Evolutionary conservation across 352 stramenopile species (phyloP), one percentile per base, ranked within the genome.

Genomic region (Hyaloperonospora brassicae): DNA sequence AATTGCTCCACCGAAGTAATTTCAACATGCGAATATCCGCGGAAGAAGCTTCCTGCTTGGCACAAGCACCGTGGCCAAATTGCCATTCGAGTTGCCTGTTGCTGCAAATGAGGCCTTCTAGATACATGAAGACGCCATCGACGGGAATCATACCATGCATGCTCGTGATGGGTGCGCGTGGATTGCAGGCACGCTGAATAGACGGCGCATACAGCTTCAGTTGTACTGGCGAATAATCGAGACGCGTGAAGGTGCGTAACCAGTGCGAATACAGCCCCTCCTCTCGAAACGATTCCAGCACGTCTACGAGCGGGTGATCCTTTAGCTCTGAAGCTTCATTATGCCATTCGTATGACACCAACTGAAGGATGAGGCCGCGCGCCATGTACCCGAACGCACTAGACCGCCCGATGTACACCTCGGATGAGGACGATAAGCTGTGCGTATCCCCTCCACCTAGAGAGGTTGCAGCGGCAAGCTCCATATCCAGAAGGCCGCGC

Each of bases 211-310:
- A 54, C 23, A 64, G 46, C 35, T 63, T 52, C 30, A 73, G 38
- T 43, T 66, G 61, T 27, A 47, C 41, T 7, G 61, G 58, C 7
- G 65, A 71, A 58, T 86, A 86, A 38, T 86, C 73, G 12, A 89
- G 57, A 5, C 72, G 61, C 24, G 78, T 85, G 41, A 86, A 86
- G 0, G 78, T 79, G 8, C 75, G 72, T 25, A 86, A 47, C 78
- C 78, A 89, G 48, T 89, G 73, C 9, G 75, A 72, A 56, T 79
- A 89, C 1, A 86, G 57, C 5, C 73, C 76, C 49, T 89, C 73
- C 38, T 74, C 70, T 13, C 76, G 62, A 52, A 86, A 86, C 7
- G 68, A 67, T 17, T 89, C 73, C 14, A 89, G 50, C 7, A 86
- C 76, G 2, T 65, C 43, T 6, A 67, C 46, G 8, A 88, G 51